Evolutionary conservation across 1,284 basidiomycete genomes (phyloP), one percentile per base, ranked within the genome.

Genomic region (Cystobasidiaceae sp.): DNA sequence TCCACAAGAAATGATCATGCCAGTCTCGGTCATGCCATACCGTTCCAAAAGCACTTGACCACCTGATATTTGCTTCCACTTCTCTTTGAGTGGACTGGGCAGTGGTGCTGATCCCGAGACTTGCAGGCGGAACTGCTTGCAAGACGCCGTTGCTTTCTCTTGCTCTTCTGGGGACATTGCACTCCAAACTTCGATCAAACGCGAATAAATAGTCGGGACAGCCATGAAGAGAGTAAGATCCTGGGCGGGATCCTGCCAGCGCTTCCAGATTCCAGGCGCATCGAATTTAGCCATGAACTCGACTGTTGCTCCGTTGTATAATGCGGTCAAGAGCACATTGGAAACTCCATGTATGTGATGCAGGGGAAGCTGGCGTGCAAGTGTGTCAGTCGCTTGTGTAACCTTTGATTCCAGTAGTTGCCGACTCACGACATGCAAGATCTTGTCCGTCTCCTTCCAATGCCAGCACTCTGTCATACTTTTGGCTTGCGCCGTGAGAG

Each of bases 21-120:
- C 74, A 39, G 75, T 77, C 68, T 77, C 76, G 5, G 73, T 77
- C 76, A 77, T 77, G 13, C 76, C 76, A 58, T 77, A 77, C 39
- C 76, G 69, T 64, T 76, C 75, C 3, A 77, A 66, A 27, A 76
- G 54, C 1, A 75, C 69, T 66, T 73, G 71, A 0, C 76, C 75
- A 15, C 76, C 76, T 23, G 75, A 74, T 21, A 77, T 59, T 17
- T 61, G 44, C 60, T 73, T 71, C 74, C 74, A 77, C 19, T 69
- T 64, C 13, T 69, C 68, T 64, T 77, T 77, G 58, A 75, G 66
- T 54, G 70, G 71, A 23, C 72, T 72, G 5, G 76, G 76, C 33
- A 77, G 57, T 9, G 76, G 74, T 25, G 75, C 76, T 1, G 73
- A 74, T 4, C 76, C 76, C 0, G 75, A 76, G 2, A 77, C 74